phyloP scores from a whole-genome alignment of 768 basidiomycete genomes.

The Kwoniella shandongensis region DNA sequence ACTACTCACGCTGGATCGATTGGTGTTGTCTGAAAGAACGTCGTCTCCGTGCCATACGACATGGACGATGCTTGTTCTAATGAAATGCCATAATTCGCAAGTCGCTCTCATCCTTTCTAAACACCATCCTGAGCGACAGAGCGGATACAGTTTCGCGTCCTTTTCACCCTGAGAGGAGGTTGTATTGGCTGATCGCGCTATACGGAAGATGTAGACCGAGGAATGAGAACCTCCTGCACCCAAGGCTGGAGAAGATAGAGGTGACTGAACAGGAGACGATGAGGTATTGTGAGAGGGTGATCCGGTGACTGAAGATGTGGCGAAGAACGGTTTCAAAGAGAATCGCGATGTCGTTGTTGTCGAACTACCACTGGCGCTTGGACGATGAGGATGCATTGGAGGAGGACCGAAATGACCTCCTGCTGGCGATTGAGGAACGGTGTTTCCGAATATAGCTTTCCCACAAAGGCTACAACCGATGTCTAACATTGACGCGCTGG shows the following conservation, averaged over 20 bases:
- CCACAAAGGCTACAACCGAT: slow-evolving; percentile 82
- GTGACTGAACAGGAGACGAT: slow-evolving; percentile 33
- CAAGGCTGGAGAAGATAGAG: slow-evolving; percentile 35
- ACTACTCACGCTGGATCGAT: background rate
- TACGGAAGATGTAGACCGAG: slow-evolving; percentile 53
- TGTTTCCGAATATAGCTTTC: slow-evolving; percentile 54
- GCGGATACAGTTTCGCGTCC: slow-evolving; percentile 61
- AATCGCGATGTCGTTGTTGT: slow-evolving; percentile 42
- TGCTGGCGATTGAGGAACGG: slow-evolving; percentile 26
- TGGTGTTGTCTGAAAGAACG: slow-evolving; percentile 1
- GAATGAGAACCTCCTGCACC: slow-evolving; percentile 8
- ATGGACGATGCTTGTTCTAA: slow-evolving; percentile 76
- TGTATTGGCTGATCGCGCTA: slow-evolving; percentile 35
- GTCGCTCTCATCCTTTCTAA: slow-evolving; percentile 75
- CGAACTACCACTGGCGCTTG: slow-evolving; percentile 56
- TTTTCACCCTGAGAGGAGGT: slow-evolving; percentile 24
- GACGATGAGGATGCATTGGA: slow-evolving; percentile 64
- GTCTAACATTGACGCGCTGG: slow-evolving; percentile 56
- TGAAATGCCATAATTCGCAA: slow-evolving; percentile 87
- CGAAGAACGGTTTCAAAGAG: slow-evolving; percentile 54
- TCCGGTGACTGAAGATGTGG: slow-evolving; percentile 48
- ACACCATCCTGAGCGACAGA: slow-evolving; percentile 85
- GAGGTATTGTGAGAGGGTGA: slow-evolving; percentile 23
- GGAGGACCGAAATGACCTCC: slow-evolving; percentile 48
- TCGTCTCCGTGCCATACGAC: slow-evolving; percentile 84